A percentile compares a stretch with the other conserved stretches of the same genome.
Conservation (phyloP, 2,329 filamentous ascomycete genomes). For the Xylaria sp. region DNA sequence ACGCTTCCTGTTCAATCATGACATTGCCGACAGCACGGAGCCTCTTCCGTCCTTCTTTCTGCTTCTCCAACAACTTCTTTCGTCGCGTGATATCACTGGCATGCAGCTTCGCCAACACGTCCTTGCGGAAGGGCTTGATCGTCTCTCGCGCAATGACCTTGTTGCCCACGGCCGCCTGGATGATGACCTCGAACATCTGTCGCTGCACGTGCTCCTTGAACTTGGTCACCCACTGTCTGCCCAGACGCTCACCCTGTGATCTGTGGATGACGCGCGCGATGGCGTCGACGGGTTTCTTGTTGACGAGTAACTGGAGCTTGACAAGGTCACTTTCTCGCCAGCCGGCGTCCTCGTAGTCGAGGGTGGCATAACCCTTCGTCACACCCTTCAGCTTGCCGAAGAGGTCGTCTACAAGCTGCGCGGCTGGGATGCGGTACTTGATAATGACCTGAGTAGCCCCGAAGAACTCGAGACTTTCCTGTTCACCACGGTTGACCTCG, state of each 20-base stretch:
- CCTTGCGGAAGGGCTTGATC: slow-evolving; percentile 93
- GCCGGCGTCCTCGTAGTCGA: slow-evolving; percentile 94
- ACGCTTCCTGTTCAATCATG: slow-evolving; percentile 91
- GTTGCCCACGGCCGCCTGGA: slow-evolving; percentile 81
- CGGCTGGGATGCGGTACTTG: slow-evolving; percentile 82
- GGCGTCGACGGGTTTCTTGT: slow-evolving; percentile 88
- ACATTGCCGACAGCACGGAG: slow-evolving; percentile 82
- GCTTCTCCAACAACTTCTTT: slow-evolving; percentile 86
- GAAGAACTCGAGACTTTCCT: slow-evolving; percentile 86
- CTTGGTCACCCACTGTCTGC: slow-evolving; percentile 83
- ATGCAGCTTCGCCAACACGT: slow-evolving; percentile 88
- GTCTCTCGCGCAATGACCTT: slow-evolving; percentile 87
- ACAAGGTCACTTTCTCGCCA: slow-evolving; percentile 75
- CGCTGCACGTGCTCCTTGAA: slow-evolving; percentile 96
- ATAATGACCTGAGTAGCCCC: slow-evolving; percentile 88
- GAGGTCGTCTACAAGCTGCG: slow-evolving; percentile 90
- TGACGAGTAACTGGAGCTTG: slow-evolving; percentile 89
- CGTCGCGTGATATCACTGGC: slow-evolving; percentile 79
- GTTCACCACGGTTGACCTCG: slow-evolving; percentile 80
- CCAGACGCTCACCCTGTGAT: slow-evolving; percentile 74
- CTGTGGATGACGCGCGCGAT: slow-evolving; percentile 84
- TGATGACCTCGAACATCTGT: slow-evolving; percentile 96
- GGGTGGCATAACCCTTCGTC: slow-evolving; percentile 90
- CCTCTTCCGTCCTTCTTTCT: slow-evolving; percentile 91
- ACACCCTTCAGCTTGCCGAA: slow-evolving; percentile 93